A percentile compares a stretch with the other conserved stretches of the same genome.
phyloP scores from a whole-genome alignment of 208 protist genomes.

The Leishmania mexicana region DNA sequence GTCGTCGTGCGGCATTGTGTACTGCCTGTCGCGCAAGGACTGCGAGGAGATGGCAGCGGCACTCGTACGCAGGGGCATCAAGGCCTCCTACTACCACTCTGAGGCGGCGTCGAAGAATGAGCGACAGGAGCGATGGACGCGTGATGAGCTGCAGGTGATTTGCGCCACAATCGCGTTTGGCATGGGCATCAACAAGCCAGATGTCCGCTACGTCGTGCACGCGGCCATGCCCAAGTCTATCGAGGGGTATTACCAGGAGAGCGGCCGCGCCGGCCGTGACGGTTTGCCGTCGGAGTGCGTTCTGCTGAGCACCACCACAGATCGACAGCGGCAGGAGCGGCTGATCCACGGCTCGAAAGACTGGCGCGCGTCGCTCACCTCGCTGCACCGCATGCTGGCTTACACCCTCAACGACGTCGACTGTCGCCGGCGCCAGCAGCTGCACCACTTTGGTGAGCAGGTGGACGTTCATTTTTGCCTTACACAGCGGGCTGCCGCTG shows the following conservation, averaged over 20 bases:
- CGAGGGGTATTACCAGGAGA: conserved; percentile 98
- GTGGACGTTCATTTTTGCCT: conserved; percentile 78
- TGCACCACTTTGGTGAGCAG: conserved; percentile 83
- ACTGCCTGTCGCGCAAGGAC: conserved; percentile 84
- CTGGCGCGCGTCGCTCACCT: conserved; percentile 64
- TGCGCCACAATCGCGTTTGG: conserved; percentile 98
- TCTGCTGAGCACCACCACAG: conserved; percentile 66
- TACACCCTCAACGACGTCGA: conserved; percentile 89
- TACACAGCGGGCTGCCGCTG: conserved; percentile 25
- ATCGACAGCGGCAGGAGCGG: conserved; percentile 77
- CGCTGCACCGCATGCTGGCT: conserved; percentile 75
- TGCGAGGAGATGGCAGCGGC: conserved; percentile 78
- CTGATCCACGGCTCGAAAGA: conserved; percentile 86
- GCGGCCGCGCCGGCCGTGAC: conserved; percentile 96
- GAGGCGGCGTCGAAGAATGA: conserved; percentile 72
- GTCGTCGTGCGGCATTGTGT: conserved; percentile 83
- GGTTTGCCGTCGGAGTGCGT: conserved; percentile 87
- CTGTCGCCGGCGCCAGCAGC: conserved; percentile 86
- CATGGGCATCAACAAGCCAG: conserved; percentile 98
- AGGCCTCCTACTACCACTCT: conserved; percentile 79
- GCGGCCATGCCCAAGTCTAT: conserved; percentile 96
- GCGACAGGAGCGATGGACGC: conserved; percentile 90
- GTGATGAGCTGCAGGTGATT: conserved; percentile 93
- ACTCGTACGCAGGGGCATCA: conserved; percentile 54
- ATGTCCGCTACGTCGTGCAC: conserved; percentile 99